Conservation (phyloP, 805 yeast species). For the Pichia deserticola region DNA sequence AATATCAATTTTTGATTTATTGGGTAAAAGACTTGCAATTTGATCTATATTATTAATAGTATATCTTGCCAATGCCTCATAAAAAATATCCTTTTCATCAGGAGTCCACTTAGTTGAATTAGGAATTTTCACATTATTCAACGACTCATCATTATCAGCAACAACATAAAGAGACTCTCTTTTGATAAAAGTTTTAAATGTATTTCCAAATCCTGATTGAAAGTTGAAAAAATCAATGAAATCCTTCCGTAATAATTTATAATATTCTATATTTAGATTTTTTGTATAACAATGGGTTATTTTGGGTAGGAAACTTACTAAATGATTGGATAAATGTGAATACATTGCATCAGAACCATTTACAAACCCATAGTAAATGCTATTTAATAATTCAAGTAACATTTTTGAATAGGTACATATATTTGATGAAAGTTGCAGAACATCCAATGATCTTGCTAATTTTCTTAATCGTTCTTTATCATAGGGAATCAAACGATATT, state of each 20-base stretch:
- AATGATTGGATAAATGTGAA: not conserved
- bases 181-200: not conserved
- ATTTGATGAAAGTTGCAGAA: not conserved
- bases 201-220: conserved; percentile 3
- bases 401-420: not conserved
- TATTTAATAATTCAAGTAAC: conserved; percentile 1
- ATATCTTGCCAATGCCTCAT: conserved; percentile 39
- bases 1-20: conserved; percentile 39
- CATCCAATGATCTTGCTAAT: not conserved
- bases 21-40: conserved; percentile 32
- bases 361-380: not conserved
- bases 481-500: not conserved
- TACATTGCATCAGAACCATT: not conserved
- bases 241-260: conserved; percentile 1
- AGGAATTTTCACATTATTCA: conserved; percentile 25
- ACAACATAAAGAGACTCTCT: not conserved
- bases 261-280: conserved; percentile 3
- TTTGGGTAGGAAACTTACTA: not conserved
- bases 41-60: conserved; percentile 40
- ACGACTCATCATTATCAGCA: conserved; percentile 1
- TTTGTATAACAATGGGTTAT: not conserved
- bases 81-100: conserved; percentile 45
- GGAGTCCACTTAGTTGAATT: conserved; percentile 33
- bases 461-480: conserved; percentile 1
- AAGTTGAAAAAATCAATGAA: conserved; percentile 4